phyloP scores from a whole-genome alignment of 176 grass and related monocot species.

The Musa schizocarpa region DNA sequence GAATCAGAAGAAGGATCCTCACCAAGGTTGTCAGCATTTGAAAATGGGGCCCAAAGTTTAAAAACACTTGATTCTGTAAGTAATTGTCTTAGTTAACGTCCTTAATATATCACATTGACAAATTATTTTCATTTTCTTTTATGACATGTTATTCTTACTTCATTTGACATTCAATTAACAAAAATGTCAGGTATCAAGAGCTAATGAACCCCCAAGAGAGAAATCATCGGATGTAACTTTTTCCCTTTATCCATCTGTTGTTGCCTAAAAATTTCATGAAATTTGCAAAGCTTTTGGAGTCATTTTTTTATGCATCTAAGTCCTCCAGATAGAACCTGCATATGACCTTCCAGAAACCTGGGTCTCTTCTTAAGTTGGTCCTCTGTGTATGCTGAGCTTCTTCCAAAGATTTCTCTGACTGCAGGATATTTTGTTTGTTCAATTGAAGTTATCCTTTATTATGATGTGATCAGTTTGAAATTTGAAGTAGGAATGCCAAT shows the following conservation, averaged over 20 bases:
- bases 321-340: too few species aligned
- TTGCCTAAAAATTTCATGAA: background rate
- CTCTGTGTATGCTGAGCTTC: too few species aligned
- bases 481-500: too few species aligned
- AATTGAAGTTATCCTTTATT: too few species aligned
- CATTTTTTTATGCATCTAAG: background rate
- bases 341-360: background rate
- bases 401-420: too few species aligned
- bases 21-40: conserved; percentile 42
- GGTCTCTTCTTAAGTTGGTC: background rate
- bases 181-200: conserved; percentile 9
- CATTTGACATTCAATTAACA: background rate
- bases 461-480: too few species aligned
- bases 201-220: conserved; percentile 8
- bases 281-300: background rate
- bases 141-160: background rate
- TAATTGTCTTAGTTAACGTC: background rate
- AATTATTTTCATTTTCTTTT: background rate
- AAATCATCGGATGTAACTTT: conserved; percentile 10
- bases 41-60: conserved; percentile 46
- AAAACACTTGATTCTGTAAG: conserved; percentile 62
- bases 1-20: conserved; percentile 85
- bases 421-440: too few species aligned
- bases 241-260: background rate
- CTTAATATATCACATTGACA: background rate